Evolutionary conservation across 108 stramenopile genomes (phyloP).

Genomic region (Skeletonema potamos): DNA sequence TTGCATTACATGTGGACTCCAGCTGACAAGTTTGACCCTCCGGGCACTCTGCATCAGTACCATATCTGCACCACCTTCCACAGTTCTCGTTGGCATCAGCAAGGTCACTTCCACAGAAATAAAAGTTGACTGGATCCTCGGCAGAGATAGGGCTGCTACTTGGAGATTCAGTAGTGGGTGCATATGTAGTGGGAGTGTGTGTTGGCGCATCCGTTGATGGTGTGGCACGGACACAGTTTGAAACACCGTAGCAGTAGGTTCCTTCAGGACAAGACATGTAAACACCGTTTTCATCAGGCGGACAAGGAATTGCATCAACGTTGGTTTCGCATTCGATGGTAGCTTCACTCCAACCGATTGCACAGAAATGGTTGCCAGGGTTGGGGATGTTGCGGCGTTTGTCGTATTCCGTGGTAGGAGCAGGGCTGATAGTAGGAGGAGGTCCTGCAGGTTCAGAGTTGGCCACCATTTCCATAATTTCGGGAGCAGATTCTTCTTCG

Average conservation of each 20-base stretch:
- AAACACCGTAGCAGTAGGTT: slow-evolving; percentile 13
- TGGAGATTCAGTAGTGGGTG: slow-evolving; percentile 17
- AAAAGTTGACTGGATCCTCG: slow-evolving; percentile 17
- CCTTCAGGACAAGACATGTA: slow-evolving; percentile 8
- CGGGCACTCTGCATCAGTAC: slow-evolving; percentile 23
- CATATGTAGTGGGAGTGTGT: slow-evolving; percentile 1
- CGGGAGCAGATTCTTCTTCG: background rate
- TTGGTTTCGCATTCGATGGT: slow-evolving; percentile 25
- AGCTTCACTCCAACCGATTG: slow-evolving; percentile 23
- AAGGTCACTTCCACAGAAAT: slow-evolving; percentile 25
- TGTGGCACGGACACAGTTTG: slow-evolving; percentile 15
- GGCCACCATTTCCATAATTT: no score
- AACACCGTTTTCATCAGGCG: background rate
- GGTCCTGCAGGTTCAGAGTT: no score
- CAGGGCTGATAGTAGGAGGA: no score
- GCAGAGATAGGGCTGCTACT: slow-evolving; percentile 17
- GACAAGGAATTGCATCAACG: slow-evolving; percentile 23
- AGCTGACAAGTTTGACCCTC: slow-evolving; percentile 17
- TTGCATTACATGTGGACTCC: slow-evolving; percentile 29
- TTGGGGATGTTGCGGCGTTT: background rate
- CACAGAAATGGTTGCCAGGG: background rate
- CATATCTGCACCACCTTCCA: slow-evolving; percentile 26
- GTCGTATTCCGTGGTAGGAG: background rate
- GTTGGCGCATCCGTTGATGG: slow-evolving; percentile 9
- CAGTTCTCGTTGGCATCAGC: slow-evolving; percentile 20